These are phyloP conservation scores for Forsythia viridissima DNA, from an alignment of 257 asterid species.

Conservation along the genomic window DNA sequence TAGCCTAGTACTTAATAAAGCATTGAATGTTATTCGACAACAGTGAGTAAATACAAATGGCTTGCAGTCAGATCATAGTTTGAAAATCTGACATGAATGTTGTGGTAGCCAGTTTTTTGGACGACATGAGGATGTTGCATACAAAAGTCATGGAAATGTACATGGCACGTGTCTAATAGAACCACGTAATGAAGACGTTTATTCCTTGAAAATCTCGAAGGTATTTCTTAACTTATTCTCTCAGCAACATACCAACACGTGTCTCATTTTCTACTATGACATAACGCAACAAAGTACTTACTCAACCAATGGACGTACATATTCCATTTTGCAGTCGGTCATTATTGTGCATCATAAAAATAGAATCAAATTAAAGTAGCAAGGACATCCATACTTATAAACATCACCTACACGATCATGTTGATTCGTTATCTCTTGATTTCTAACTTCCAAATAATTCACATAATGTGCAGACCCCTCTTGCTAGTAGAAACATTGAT, in stretches of 20 bases:
- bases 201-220: neutral
- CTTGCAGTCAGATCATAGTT: neutral
- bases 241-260: neutral
- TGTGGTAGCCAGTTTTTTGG: too few species aligned
- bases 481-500: neutral
- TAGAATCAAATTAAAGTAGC: neutral
- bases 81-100: neutral
- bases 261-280: neutral
- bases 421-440: too few species aligned
- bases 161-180: neutral
- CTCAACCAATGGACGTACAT: neutral
- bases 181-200: neutral
- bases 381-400: too few species aligned
- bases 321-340: neutral
- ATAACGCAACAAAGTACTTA: neutral
- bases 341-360: constrained; percentile 1
- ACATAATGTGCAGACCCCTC: neutral
- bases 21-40: neutral
- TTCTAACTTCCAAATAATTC: neutral
- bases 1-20: neutral
- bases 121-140: too few species aligned
- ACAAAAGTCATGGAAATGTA: neutral
- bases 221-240: too few species aligned
- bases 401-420: neutral
- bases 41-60: neutral